phyloP scores from a whole-genome alignment of 768 basidiomycete species.

The Serendipita vermifera region DNA sequence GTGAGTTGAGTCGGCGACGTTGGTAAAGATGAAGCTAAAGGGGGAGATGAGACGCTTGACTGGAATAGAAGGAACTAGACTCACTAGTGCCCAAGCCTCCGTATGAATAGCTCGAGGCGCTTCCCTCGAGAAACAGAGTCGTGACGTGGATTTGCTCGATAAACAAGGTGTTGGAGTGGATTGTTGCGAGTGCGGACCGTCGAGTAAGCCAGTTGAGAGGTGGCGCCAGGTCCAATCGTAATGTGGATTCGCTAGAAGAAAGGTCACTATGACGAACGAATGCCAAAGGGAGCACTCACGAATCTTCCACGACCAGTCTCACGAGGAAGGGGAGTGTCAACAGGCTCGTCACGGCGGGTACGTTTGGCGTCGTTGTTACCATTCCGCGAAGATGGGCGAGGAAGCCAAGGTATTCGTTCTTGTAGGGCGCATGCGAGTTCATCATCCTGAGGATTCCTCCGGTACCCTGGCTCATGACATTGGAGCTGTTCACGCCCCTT shows the following conservation, averaged over 20 bases:
- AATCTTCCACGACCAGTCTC: conserved; percentile 66
- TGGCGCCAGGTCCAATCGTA: conserved; percentile 83
- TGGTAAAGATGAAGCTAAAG: conserved; percentile 33
- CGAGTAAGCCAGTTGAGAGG: conserved; percentile 90
- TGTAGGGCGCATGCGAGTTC: conserved; percentile 59
- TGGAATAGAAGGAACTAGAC: background rate
- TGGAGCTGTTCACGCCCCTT: background rate
- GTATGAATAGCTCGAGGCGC: conserved; percentile 27
- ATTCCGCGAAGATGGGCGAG: conserved; percentile 61
- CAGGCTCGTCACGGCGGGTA: conserved; percentile 62
- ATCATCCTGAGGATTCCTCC: conserved; percentile 38
- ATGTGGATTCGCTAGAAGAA: conserved; percentile 65
- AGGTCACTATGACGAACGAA: conserved; percentile 9
- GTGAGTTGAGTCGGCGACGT: conserved; percentile 24
- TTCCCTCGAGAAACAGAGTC: conserved; percentile 44
- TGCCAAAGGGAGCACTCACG: conserved; percentile 38
- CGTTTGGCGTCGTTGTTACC: conserved; percentile 44
- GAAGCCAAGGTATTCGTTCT: conserved; percentile 61
- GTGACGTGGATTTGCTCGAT: conserved; percentile 72
- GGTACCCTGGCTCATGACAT: conserved; percentile 11
- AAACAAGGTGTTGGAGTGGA: conserved; percentile 73
- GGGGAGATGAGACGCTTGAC: background rate
- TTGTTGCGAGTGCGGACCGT: conserved; percentile 67
- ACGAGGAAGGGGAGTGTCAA: conserved; percentile 65
- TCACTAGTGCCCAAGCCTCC: conserved; percentile 17